Conservation (phyloP, 225 moss, liverwort and hornwort genomes). For the Asterella californica region DNA sequence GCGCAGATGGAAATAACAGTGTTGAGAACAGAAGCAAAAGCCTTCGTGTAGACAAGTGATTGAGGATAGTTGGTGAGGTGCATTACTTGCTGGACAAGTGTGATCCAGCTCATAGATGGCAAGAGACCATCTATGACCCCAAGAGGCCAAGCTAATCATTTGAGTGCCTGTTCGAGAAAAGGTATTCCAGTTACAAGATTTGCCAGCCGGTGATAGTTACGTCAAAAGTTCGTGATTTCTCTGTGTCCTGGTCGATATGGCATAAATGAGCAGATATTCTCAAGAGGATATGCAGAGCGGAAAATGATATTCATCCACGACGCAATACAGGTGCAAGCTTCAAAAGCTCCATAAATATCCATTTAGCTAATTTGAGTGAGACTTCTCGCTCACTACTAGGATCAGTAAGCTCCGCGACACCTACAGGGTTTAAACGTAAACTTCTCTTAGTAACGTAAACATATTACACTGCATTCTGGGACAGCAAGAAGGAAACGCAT, state of each 20-base stretch:
- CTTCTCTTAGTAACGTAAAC: neutral
- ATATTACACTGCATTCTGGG: no score
- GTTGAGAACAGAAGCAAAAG: neutral
- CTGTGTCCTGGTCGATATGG: neutral
- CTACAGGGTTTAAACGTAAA: neutral
- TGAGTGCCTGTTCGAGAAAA: neutral
- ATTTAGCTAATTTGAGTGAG: neutral
- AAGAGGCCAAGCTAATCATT: neutral
- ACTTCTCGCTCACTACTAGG: neutral
- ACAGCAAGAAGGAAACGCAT: no score
- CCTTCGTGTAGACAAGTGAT: neutral
- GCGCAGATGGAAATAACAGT: neutral
- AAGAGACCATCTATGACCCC: no score
- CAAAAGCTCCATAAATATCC: neutral
- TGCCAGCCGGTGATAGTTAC: slow-evolving; percentile 2
- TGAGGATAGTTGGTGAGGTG: neutral
- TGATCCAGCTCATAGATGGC: neutral
- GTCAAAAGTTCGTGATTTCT: neutral
- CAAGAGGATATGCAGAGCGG: slow-evolving; percentile 75
- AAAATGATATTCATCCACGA: slow-evolving; percentile 82
- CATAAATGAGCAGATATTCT: slow-evolving; percentile 55
- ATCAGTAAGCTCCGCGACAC: neutral
- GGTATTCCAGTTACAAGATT: slow-evolving; percentile 9
- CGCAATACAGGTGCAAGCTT: slow-evolving; percentile 59
- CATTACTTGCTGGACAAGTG: neutral